phyloP scores from a whole-genome alignment of 2,329 filamentous ascomycete genomes.

The Ampelomyces quisqualis region DNA sequence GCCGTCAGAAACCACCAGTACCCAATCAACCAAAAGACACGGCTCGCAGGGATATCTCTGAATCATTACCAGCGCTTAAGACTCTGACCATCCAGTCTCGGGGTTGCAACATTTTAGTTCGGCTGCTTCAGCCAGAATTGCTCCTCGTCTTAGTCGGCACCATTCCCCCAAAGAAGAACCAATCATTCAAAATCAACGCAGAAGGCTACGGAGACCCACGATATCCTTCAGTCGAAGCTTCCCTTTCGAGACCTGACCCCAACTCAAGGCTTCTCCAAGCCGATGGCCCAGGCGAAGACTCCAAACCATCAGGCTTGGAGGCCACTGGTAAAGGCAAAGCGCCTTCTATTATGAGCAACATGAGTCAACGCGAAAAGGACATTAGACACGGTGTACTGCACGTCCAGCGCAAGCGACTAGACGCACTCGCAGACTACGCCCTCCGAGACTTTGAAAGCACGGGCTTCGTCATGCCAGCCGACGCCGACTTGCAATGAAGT shows the following conservation, averaged over 20 bases:
- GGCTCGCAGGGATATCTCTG: slow-evolving; percentile 5
- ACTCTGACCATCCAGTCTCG: slow-evolving; percentile 52
- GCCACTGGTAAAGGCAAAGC: slow-evolving; percentile 20
- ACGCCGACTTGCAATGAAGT: slow-evolving; percentile 38
- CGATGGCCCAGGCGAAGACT: slow-evolving; percentile 7
- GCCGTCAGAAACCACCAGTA: slow-evolving; percentile 17
- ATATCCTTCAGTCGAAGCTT: slow-evolving; percentile 34
- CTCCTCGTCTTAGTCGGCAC: slow-evolving; percentile 52
- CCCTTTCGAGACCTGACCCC: slow-evolving; percentile 8
- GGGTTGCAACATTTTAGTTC: slow-evolving; percentile 50
- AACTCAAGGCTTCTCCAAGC: slow-evolving; percentile 8
- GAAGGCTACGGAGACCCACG: slow-evolving; percentile 46
- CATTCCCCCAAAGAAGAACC: slow-evolving; percentile 46
- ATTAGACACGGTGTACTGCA: slow-evolving; percentile 46
- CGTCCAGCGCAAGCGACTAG: slow-evolving; percentile 52
- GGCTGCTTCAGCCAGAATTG: slow-evolving; percentile 49
- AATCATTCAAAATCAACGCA: slow-evolving; percentile 47
- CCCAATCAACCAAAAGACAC: slow-evolving; percentile 15
- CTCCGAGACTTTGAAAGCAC: slow-evolving; percentile 47
- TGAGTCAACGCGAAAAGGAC: slow-evolving; percentile 42
- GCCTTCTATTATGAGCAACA: slow-evolving; percentile 40
- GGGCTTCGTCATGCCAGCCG: slow-evolving; percentile 52
- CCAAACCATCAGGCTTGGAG: background rate
- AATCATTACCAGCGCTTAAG: slow-evolving; percentile 35
- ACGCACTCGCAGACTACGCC: slow-evolving; percentile 49